These are phyloP conservation scores for Cryoendolithus antarcticus DNA, from an alignment of 2,329 filamentous ascomycete species.

Conservation along the genomic window DNA sequence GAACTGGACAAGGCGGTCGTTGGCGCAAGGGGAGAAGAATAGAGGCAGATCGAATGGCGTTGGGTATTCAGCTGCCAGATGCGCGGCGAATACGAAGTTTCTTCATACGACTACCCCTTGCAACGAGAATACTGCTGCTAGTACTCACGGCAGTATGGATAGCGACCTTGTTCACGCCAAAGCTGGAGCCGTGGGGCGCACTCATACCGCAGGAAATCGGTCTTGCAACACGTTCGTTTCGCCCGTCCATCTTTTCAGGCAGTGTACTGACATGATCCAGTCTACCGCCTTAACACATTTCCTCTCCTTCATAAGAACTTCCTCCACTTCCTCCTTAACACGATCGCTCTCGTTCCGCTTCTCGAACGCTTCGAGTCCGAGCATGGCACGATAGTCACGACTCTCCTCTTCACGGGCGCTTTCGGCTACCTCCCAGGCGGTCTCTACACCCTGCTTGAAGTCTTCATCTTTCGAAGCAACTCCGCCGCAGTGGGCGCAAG, in stretches of 20 bases:
- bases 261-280: constrained; percentile 33
- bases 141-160: constrained; percentile 59
- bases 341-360: constrained; percentile 70
- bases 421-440: constrained; percentile 55
- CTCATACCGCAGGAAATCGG: constrained; percentile 66
- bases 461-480: constrained; percentile 57
- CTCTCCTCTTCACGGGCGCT: constrained; percentile 74
- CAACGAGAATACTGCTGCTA: constrained; percentile 60
- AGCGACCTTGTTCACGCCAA: constrained; percentile 54
- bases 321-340: constrained; percentile 69
- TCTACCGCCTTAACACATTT: constrained; percentile 87
- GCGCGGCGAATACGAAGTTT: constrained; percentile 67
- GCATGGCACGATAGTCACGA: constrained; percentile 77
- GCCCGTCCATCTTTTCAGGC: too few species aligned
- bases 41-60: constrained; percentile 26
- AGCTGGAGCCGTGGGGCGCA: constrained; percentile 66
- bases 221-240: constrained; percentile 53
- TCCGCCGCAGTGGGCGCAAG: constrained; percentile 71
- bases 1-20: too few species aligned
- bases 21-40: too few species aligned
- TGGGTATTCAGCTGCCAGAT: constrained; percentile 50
- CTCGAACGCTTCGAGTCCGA: constrained; percentile 89
- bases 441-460: constrained; percentile 69
- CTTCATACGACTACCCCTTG: constrained; percentile 71
- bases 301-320: constrained; percentile 74